Conservation (phyloP, 2,329 filamentous ascomycete genomes). For the Tolypocladium paradoxum region DNA sequence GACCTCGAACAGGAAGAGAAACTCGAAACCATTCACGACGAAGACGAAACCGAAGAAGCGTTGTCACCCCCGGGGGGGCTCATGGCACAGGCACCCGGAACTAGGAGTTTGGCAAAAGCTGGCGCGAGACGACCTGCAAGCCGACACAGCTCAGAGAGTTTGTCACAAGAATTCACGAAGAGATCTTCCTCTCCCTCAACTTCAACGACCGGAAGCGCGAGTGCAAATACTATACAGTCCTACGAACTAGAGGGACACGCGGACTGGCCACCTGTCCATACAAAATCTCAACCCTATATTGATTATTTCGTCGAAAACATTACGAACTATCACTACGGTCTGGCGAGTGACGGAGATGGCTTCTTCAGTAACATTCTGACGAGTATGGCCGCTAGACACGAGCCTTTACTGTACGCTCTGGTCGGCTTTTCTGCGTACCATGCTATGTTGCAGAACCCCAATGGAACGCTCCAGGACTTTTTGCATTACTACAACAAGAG, state of each 20-base stretch:
- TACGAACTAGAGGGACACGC: constrained; percentile 17
- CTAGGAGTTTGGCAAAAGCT: constrained; percentile 27
- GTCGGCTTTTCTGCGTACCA: constrained; percentile 87
- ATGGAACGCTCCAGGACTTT: constrained; percentile 70
- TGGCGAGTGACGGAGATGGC: constrained; percentile 57
- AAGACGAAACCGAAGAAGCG: constrained; percentile 37
- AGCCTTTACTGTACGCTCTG: constrained; percentile 75
- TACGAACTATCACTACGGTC: constrained; percentile 71
- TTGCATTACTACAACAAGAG: constrained; percentile 85
- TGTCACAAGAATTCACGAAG: constrained; percentile 39
- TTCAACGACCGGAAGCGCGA: constrained; percentile 28
- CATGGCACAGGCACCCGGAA: constrained; percentile 9
- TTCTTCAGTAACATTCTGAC: constrained; percentile 67
- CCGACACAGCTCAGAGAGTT: constrained; percentile 41
- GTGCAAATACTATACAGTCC: constrained; percentile 16
- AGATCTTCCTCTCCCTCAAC: constrained; percentile 39
- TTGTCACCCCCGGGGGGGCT: constrained; percentile 7
- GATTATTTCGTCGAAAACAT: constrained; percentile 69
- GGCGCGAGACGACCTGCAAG: constrained; percentile 22
- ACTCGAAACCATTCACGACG: constrained; percentile 44
- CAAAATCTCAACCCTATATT: constrained; percentile 68
- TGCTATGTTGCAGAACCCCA: constrained; percentile 56
- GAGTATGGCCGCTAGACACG: constrained; percentile 59
- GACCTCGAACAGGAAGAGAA: constrained; percentile 29
- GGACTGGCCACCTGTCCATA: constrained; percentile 49